Evolutionary conservation across 2,329 filamentous ascomycete species (phyloP).

Genomic region (Trichoderma sp.): DNA sequence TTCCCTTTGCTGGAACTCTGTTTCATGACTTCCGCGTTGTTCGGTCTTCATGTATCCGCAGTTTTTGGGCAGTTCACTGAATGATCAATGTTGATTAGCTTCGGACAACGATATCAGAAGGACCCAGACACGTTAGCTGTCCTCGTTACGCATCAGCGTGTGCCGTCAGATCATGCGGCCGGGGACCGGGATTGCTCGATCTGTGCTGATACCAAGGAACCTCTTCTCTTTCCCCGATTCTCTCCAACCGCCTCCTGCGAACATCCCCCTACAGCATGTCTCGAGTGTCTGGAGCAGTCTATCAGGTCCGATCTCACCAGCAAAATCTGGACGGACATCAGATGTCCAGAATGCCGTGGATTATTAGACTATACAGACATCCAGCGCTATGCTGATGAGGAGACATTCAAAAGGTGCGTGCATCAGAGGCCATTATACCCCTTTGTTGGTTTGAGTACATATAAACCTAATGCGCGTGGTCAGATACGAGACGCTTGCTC

Average conservation of each 20-base stretch:
- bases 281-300: conserved; percentile 41
- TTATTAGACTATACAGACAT: conserved; percentile 50
- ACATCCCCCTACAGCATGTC: conserved; percentile 41
- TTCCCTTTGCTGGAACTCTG: background rate
- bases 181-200: conserved; percentile 41
- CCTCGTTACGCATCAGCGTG: conserved; percentile 39
- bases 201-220: conserved; percentile 41
- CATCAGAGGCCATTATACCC: background rate
- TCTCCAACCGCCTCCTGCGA: conserved; percentile 41
- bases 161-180: conserved; percentile 32
- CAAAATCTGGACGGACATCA: conserved; percentile 49
- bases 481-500: conserved; percentile 49
- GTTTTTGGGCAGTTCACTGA: conserved; percentile 17
- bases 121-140: conserved; percentile 35
- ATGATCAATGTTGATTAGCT: conserved; percentile 29
- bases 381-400: conserved; percentile 46
- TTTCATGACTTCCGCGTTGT: background rate
- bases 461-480: background rate
- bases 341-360: conserved; percentile 55
- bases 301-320: conserved; percentile 41
- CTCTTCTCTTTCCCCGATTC: conserved; percentile 39
- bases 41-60: background rate
- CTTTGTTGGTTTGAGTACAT: background rate
- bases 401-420: conserved; percentile 48
- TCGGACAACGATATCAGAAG: conserved; percentile 43